Base-by-base conservation (phyloP, 2,329 filamentous ascomycete genomes). In the Apiospora koreana region DNA sequence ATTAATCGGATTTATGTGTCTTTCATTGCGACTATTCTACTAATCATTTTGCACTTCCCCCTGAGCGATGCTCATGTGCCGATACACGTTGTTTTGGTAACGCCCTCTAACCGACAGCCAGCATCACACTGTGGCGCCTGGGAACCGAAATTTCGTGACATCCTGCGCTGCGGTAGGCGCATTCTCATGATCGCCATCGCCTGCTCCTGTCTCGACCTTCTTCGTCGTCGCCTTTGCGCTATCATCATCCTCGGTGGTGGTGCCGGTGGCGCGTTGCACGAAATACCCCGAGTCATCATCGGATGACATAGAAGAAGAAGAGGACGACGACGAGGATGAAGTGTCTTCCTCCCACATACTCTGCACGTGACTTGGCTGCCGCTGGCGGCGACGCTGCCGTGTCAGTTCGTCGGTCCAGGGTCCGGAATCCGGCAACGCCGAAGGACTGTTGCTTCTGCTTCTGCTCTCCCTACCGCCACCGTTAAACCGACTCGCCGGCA, bases 391-490 rank as follows among this genome's bases (percentile, higher is more conserved):
- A 4, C 10, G 35, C 23, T 25, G 38, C 14, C 28, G 23, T 2
- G 38, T 67, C 38, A 67, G 65, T 21, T 67, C 65, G 38, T 67
- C 65, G 9, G 65, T 67, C 65, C 65, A 67, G 10, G 41, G 31
- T 3, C 38, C 1, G 8, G 54, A 3, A 6, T 21, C 9, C 28
- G 31, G 28, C 5, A 58, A 35, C 9, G 16, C 28, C 28, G 50
- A 58, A 5, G 50, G 12, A 10, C 25, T n/a, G 18, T 31, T 58
- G 28, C 4, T 5, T 16, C 54, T 21, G 28, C 46, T 10, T 28
- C 25, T 10, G 16, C 23, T 3, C 14, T 21, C 25, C 9, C 8
- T 41, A 8, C 38, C 38, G 38, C 38, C 38, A 41, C 4, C 28
- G 3, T 21, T 7, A 6, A 35, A 58, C 2, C 28, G 25, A 5